Evolutionary conservation across 2,329 filamentous ascomycete genomes (phyloP), one percentile per base, ranked within the genome.

Genomic region (Penicillium psychrosexuale): DNA sequence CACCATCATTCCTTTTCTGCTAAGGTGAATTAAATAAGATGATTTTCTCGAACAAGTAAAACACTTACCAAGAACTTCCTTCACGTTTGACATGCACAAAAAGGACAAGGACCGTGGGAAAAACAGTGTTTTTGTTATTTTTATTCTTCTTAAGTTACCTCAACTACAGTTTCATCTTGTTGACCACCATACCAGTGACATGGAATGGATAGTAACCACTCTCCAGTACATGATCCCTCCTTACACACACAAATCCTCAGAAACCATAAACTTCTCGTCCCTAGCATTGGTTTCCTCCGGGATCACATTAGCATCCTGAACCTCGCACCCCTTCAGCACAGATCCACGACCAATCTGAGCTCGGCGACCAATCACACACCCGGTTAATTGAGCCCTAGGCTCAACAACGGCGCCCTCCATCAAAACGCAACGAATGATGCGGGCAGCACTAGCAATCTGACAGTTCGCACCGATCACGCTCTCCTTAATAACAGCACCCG

Each of bases 401-500:
- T 53, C 51, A 8, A 53, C 28, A 7, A 53, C 37, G 2, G 27
- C 51, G 0, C 44, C 44, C 3, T 53, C 51, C 51, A 53, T 53
- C 19, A 53, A 2, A 15, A 53, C 51, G 4, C 44, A 53, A 12
- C 51, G 44, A 30, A 27, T 13, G n/a, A 53, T 48, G 12, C 51
- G 51, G 12, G 44, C 51, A 4, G 44, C 37, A 1, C n/a, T 7
- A 7, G 15, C 27, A 22, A 53, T 42, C 6, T 48, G 51, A 9
- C 51, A 53, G 2, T 49, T 48, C 5, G 51, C 45, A 8, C 34
- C 51, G 1, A 53, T 42, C 5, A 47, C 45, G 3, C 51, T 53
- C 22, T 53, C 51, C 22, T 53, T 53, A 0, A 53, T 39, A 6
- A 53, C 51, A 5, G 19, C 30, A 6, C 37, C 33, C 0, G 37